A percentile compares a stretch with the other conserved stretches of the same genome.
Evolutionary conservation across 768 basidiomycete genomes (phyloP).

Genomic region (Gloeophyllum trabeum): DNA sequence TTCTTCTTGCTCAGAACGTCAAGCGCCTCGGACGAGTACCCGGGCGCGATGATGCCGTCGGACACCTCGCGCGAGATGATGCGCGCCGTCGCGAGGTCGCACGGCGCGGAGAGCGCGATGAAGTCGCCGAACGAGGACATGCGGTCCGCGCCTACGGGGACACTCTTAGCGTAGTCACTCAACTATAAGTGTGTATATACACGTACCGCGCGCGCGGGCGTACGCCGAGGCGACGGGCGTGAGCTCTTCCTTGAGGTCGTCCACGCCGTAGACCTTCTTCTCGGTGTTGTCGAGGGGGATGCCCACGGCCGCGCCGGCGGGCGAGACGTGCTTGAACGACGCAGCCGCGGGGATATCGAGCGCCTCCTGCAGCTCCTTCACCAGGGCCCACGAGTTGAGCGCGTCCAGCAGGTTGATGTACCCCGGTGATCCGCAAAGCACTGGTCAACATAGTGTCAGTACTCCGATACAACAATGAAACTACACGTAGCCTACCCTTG

Average conservation of each 20-base stretch:
- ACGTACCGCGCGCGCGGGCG: conserved; percentile 81
- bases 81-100: conserved; percentile 88
- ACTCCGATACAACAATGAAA: conserved; percentile 2
- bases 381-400: conserved; percentile 92
- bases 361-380: conserved; percentile 85
- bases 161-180: too few relatives aligned
- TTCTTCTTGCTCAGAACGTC: conserved; percentile 94
- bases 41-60: conserved; percentile 95
- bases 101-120: conserved; percentile 86
- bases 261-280: conserved; percentile 92
- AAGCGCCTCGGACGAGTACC: conserved; percentile 79
- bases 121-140: conserved; percentile 99
- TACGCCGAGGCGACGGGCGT: conserved; percentile 89
- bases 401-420: conserved; percentile 98
- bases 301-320: conserved; percentile 93
- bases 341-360: conserved; percentile 89
- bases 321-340: conserved; percentile 99
- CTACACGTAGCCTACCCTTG: conserved; percentile 48
- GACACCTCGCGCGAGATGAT: conserved; percentile 99
- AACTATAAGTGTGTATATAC: too few relatives aligned
- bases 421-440: conserved; percentile 87
- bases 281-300: conserved; percentile 72
- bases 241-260: conserved; percentile 84
- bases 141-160: conserved; percentile 72
- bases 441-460: conserved; percentile 27